phyloP scores from a whole-genome alignment of 75 land plant species.

The Sequoiadendron giganteum region DNA sequence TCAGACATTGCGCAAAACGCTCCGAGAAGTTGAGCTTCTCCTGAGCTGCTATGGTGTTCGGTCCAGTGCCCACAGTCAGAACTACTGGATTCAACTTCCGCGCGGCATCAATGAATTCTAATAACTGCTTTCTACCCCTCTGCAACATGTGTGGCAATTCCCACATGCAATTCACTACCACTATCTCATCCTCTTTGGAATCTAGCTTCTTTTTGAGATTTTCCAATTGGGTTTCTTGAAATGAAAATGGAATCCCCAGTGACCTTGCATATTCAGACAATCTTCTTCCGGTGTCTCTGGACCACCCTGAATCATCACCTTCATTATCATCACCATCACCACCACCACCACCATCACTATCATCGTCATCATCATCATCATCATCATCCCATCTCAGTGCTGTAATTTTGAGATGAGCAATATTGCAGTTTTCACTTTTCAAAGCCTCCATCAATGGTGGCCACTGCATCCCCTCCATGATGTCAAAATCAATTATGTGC shows the following conservation, averaged over 20 bases:
- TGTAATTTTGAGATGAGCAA: neutral
- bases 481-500: slow-evolving; percentile 70
- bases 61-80: neutral
- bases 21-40: slow-evolving; percentile 4
- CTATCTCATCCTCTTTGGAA: neutral
- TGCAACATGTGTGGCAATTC: neutral
- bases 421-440: slow-evolving; percentile 11
- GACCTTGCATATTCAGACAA: slow-evolving; percentile 10
- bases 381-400: neutral
- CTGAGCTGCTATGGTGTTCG: slow-evolving; percentile 21
- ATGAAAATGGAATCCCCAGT: slow-evolving; percentile 12
- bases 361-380: neutral
- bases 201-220: neutral
- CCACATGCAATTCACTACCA: neutral
- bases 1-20: slow-evolving; percentile 48
- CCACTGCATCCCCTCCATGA: slow-evolving; percentile 69
- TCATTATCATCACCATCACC: neutral
- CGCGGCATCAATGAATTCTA: neutral
- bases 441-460: slow-evolving; percentile 71
- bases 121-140: neutral
- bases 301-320: neutral
- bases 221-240: neutral
- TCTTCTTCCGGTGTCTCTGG: slow-evolving; percentile 7
- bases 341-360: too few relatives aligned
- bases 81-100: neutral